Conservation (phyloP, 176 grass and related monocot genomes). For the Carex parvula region DNA sequence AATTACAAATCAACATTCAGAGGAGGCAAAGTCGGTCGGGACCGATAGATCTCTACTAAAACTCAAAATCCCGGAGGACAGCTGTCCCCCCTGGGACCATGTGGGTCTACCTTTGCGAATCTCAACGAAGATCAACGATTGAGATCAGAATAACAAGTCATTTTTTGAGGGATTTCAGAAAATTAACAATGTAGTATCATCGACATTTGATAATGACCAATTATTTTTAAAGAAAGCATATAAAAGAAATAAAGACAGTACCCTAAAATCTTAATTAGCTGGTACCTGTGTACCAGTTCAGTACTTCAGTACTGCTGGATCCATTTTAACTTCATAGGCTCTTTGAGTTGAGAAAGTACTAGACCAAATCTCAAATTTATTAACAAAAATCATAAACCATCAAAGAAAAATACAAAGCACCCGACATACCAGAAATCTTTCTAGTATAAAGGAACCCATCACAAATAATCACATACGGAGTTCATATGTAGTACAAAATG, state of each 20-base stretch:
- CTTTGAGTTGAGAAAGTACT: neutral
- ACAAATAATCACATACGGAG: neutral
- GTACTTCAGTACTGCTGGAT: neutral
- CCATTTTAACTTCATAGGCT: neutral
- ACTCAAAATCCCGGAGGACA: too few relatives aligned
- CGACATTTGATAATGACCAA: too few relatives aligned
- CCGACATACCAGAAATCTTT: neutral
- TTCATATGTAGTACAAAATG: neutral
- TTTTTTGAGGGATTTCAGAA: too few relatives aligned
- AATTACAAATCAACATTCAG: too few relatives aligned
- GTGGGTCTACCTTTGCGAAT: too few relatives aligned
- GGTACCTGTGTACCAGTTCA: neutral
- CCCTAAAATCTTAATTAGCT: neutral
- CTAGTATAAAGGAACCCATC: neutral
- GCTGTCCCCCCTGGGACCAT: too few relatives aligned
- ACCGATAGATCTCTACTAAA: too few relatives aligned
- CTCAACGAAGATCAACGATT: too few relatives aligned
- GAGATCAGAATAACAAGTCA: too few relatives aligned
- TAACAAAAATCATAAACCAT: neutral
- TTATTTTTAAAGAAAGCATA: neutral
- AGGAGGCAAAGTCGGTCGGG: too few relatives aligned
- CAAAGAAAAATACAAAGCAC: neutral
- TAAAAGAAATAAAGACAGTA: neutral
- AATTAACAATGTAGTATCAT: too few relatives aligned
- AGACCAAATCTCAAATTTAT: neutral